Evolutionary conservation across 1,139 yeast genomes (phyloP), one percentile per base, ranked within the genome.

Genomic region (Williopsis jadinii): DNA sequence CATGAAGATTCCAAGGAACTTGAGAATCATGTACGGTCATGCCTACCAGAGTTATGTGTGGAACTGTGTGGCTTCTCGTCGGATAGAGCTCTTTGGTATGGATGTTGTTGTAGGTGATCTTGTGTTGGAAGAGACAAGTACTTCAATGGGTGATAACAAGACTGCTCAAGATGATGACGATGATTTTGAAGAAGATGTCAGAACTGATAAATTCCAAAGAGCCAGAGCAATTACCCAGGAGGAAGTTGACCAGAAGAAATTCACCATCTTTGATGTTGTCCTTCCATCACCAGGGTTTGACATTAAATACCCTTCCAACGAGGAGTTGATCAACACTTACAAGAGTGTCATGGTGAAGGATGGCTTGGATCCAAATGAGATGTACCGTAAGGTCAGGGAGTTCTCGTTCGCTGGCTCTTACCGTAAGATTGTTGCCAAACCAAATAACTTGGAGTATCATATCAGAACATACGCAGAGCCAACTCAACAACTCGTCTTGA

Each of bases 41-140:
- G 95, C 98, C 2, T 94, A 94, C 60, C 98, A 94, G 64, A 87
- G 97, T 48, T 92, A 82, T 55, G 75, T 94, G 34, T 94, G 98
- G 99, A 94, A 94, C 58, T 60, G 71, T 44, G 95, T 83, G 19
- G 94, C 90, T 0, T 83, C 95, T 42, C 77, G 76, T 53, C 73
- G 98, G 58, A 69, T 88, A 40, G 78, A 76, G 53, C 60, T 80
- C 43, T 82, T 73, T 62, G 97, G 97, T 1, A 57, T 77, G 48
- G 62, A 72, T 29, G 77, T 84, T 27, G 81, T 84, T 41, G 82
- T 69, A 35, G 99, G 98, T 24, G 99, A 94, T 59, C 70, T 94
- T 51, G 87, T 90, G 2, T 58, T 80, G 19, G 75, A 72, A 29
- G 69, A 66, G 33, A 57, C 51, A 5, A 9, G 11, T 52, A 28